Evolutionary conservation across 2,329 filamentous ascomycete species (phyloP).

Genomic region (Rhynchosporium agropyri): DNA sequence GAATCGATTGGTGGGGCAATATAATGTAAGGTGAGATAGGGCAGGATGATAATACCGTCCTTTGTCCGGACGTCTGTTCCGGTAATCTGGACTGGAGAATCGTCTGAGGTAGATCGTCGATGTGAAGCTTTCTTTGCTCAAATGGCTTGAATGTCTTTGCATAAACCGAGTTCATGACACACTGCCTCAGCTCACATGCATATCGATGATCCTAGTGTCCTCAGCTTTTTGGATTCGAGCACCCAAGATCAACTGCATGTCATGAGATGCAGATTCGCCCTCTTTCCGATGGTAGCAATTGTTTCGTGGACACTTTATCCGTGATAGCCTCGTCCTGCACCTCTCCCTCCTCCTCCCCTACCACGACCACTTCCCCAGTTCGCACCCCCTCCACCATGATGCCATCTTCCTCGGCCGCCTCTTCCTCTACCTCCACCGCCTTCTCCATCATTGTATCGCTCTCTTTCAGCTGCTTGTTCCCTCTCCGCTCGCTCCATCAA

Average conservation of each 20-base stretch:
- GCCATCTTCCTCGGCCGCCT: constrained; percentile 38
- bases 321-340: constrained; percentile 37
- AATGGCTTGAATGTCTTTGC: constrained; percentile 2
- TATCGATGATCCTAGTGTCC: constrained; percentile 1
- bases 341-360: constrained; percentile 32
- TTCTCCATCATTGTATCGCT: constrained; percentile 45
- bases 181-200: background rate
- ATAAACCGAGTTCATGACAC: background rate
- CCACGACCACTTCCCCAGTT: constrained; percentile 42
- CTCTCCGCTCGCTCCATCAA: constrained; percentile 56
- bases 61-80: background rate
- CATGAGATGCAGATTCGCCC: background rate
- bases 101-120: background rate
- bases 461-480: constrained; percentile 50
- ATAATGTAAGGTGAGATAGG: background rate
- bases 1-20: background rate
- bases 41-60: background rate
- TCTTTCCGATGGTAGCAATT: constrained; percentile 11
- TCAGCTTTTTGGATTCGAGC: background rate
- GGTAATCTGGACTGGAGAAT: background rate
- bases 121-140: background rate
- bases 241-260: background rate
- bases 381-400: constrained; percentile 42
- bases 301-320: constrained; percentile 20
- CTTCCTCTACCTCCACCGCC: constrained; percentile 36